phyloP scores from a whole-genome alignment of 169 alveolate species.

The Plasmodium gaboni region DNA sequence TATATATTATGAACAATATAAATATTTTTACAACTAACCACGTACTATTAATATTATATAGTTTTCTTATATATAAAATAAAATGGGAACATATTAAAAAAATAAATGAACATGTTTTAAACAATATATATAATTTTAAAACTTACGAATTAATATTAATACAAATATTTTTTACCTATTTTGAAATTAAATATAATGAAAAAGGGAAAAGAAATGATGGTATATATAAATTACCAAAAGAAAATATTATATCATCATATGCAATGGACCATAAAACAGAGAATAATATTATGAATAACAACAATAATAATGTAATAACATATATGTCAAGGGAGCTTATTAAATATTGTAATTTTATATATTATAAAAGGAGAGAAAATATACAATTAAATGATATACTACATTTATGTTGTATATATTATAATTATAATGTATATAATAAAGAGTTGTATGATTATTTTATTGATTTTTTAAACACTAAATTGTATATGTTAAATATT shows the following conservation, averaged over 20 bases:
- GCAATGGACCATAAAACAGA: too few relatives aligned
- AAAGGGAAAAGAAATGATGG: background rate
- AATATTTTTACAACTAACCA: conserved; percentile 26
- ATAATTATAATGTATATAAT: conserved; percentile 16
- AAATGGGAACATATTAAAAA: conserved; percentile 32
- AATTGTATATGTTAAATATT: conserved; percentile 6
- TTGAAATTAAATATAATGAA: conserved; percentile 2
- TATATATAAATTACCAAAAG: background rate
- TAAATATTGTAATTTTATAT: conserved; percentile 30
- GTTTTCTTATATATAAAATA: conserved; percentile 24
- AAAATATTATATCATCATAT: background rate
- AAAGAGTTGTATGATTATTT: conserved; percentile 26
- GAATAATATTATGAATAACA: background rate
- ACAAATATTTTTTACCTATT: conserved; percentile 59
- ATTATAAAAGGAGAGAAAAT: conserved; percentile 37
- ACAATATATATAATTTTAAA: conserved; percentile 66
- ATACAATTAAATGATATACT: conserved; percentile 17
- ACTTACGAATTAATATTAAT: conserved; percentile 51
- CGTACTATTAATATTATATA: conserved; percentile 30
- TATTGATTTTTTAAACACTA: background rate
- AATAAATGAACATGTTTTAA: conserved; percentile 56
- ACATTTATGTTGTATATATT: conserved; percentile 15
- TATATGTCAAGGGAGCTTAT: conserved; percentile 24
- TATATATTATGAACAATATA: conserved; percentile 19
- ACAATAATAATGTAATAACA: background rate